Conservation (phyloP, 164 flowering plant genomes). For the Annona cherimola region DNA sequence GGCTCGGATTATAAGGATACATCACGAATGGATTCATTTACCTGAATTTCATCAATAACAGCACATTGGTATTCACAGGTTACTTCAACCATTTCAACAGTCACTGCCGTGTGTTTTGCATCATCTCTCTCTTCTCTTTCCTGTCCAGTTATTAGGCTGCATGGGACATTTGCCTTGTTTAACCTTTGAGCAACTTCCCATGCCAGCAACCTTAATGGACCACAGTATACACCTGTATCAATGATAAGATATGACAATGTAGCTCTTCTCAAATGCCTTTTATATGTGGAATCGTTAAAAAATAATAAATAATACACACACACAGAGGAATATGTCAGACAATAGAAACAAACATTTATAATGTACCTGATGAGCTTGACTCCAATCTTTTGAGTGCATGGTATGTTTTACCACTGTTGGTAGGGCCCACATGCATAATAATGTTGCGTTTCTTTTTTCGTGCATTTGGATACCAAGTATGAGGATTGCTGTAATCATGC, state of each 20-base stretch:
- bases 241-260: background rate
- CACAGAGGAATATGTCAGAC: background rate
- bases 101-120: slow-evolving; percentile 82
- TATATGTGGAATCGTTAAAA: background rate
- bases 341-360: background rate
- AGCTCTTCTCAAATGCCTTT: background rate
- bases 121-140: slow-evolving; percentile 80
- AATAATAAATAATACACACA: background rate
- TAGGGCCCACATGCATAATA: slow-evolving; percentile 88
- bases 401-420: slow-evolving; percentile 96
- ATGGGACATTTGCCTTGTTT: slow-evolving; percentile 80
- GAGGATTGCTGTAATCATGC: slow-evolving; percentile 53
- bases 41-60: slow-evolving; percentile 96
- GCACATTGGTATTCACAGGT: slow-evolving; percentile 66
- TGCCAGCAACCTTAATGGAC: slow-evolving; percentile 87
- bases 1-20: background rate
- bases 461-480: slow-evolving; percentile 90
- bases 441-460: slow-evolving; percentile 69
- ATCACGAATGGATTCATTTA: slow-evolving; percentile 13
- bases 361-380: slow-evolving; percentile 65
- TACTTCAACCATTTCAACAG: slow-evolving; percentile 97
- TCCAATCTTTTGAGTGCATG: slow-evolving; percentile 73
- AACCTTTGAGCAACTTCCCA: slow-evolving; percentile 90
- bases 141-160: slow-evolving; percentile 87
- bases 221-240: slow-evolving; percentile 78